A percentile compares a stretch with the other conserved stretches of the same genome.
These are phyloP conservation scores for Fusarium keratoplasticum DNA, from an alignment of 2,329 filamentous ascomycete genomes.

Conservation along the genomic window DNA sequence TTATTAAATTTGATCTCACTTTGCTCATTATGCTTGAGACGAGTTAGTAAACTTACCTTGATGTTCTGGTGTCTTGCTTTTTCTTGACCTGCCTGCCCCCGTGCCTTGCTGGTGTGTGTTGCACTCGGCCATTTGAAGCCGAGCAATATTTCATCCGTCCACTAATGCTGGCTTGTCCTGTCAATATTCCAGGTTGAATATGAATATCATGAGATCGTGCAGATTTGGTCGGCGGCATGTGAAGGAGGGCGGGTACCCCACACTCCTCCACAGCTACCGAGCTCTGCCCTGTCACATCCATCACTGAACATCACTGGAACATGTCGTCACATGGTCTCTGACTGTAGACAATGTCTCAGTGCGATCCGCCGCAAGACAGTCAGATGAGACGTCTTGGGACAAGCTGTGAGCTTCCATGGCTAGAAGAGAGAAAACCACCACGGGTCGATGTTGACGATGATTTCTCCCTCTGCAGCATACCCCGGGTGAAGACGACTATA, in stretches of 20 bases:
- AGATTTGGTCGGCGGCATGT: constrained; percentile 6
- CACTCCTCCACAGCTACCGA: neutral
- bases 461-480: neutral
- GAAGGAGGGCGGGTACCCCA: constrained; percentile 5
- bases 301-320: neutral
- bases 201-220: constrained; percentile 12
- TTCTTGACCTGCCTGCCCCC: neutral
- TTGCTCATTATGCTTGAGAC: neutral
- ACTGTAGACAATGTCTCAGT: neutral
- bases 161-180: constrained; percentile 10
- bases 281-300: neutral
- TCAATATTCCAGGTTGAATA: constrained; percentile 2
- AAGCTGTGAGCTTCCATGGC: neutral
- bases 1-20: neutral
- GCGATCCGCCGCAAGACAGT: neutral
- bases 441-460: neutral
- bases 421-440: neutral
- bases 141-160: constrained; percentile 29
- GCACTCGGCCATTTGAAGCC: constrained; percentile 28
- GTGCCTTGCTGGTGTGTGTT: neutral
- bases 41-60: neutral
- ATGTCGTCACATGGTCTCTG: neutral
- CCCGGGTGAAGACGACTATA: constrained; percentile 12
- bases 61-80: neutral
- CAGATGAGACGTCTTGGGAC: neutral